Evolutionary conservation across 2,329 filamentous ascomycete genomes (phyloP), one percentile per base, ranked within the genome.

Genomic region (Stylonectria norvegica): DNA sequence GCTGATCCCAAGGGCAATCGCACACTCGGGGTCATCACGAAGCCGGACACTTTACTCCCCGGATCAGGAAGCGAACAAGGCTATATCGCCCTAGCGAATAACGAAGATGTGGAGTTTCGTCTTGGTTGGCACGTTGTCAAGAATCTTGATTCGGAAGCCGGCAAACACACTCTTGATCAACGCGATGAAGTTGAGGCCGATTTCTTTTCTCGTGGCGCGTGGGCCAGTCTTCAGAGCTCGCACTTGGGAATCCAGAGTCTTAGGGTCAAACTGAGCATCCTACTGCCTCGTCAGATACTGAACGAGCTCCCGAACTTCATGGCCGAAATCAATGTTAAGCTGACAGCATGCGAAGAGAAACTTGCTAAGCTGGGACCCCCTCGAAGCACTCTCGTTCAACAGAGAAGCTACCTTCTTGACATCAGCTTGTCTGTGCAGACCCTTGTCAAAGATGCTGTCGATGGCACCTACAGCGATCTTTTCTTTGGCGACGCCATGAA

Each of bases 211-310:
- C 20, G 43, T 47, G 16, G 48, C 18, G 3, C 56, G 45, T 36
- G 43, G 43, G 28, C 40, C 50, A 12, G 50, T 43, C 7, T 46
- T 19, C 18, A 48, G 42, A 3, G 45, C 25, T 14, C 48, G 35
- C 36, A 60, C 41, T 19, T 53, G 42, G 46, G 54, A 25, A 38
- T 58, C 17, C 20, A 37, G 37, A 22, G 50, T 31, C 28, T 60
- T 31, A 45, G 45, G 30, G 23, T 25, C 11, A 54, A 61, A 14
- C 52, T 65, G 10, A 60, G 56, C 50, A 45, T 36, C 16, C 40
- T 60, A 17, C 48, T 60, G 5, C 57, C 57, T 12, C 43, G 52
- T 1, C 61, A 64, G 18, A 64, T 65, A 14, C 45, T 61, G 2
- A 20, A 45, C 9, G 53, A 64, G 22, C 56, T 66, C 4, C 61